These are phyloP conservation scores for Metarhizium robertsii DNA, from an alignment of 2,329 filamentous ascomycete species.

Conservation along the genomic window DNA sequence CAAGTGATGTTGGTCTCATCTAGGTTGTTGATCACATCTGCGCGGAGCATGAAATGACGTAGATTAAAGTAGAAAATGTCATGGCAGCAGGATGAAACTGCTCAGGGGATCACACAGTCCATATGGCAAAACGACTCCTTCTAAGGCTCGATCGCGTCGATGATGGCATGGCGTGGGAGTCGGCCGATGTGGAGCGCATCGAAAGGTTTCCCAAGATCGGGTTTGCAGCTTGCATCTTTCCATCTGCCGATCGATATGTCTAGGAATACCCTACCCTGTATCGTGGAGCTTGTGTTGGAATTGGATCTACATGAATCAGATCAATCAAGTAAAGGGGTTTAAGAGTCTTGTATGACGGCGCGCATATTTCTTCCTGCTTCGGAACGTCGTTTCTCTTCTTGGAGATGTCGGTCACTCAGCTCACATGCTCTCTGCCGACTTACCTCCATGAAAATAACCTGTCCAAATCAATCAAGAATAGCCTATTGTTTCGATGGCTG, in stretches of 20 bases:
- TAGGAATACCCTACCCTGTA: not conserved
- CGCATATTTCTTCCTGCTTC: too few relatives aligned
- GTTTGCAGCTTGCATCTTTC: not conserved
- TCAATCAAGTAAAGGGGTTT: too few relatives aligned
- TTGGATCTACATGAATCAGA: too few relatives aligned
- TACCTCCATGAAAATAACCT: too few relatives aligned
- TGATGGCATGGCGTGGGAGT: constrained; percentile 15
- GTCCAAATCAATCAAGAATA: too few relatives aligned
- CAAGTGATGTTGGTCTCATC: not conserved
- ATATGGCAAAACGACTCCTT: not conserved
- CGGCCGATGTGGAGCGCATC: constrained; percentile 21
- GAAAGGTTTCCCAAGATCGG: constrained; percentile 22
- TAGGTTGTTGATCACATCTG: not conserved
- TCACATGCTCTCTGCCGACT: too few relatives aligned
- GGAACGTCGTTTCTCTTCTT: too few relatives aligned
- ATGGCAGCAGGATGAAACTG: not conserved
- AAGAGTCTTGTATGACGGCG: too few relatives aligned
- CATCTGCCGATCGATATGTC: not conserved
- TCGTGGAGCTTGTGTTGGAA: not conserved
- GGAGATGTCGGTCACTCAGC: too few relatives aligned
- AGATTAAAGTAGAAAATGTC: not conserved
- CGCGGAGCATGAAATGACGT: not conserved
- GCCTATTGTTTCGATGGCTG: too few relatives aligned
- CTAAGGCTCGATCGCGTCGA: constrained; percentile 3
- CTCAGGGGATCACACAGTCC: not conserved